Percentiles rank a stretch among this genome's conserved stretches.
phyloP scores from a whole-genome alignment of 495 filamentous ascomycete species.

The Cenococcum geophilum region DNA sequence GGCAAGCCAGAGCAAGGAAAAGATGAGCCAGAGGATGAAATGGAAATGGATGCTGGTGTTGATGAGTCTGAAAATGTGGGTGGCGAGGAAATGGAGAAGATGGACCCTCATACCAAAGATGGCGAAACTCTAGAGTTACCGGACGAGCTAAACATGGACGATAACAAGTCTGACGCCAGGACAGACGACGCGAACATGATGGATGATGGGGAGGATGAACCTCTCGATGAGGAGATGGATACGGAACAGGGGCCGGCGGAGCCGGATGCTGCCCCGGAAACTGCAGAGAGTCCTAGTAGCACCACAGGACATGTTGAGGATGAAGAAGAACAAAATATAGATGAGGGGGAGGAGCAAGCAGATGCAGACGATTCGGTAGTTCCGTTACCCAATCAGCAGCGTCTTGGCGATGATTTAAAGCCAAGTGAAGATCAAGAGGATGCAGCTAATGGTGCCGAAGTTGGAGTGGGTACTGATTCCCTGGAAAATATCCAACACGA shows the following conservation, averaged over 20 bases:
- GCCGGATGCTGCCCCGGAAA: conserved; percentile 37
- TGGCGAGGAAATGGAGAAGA: conserved; percentile 55
- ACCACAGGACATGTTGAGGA: conserved; percentile 41
- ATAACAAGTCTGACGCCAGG: conserved; percentile 36
- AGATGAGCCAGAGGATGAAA: conserved; percentile 46
- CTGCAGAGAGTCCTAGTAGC: conserved; percentile 12
- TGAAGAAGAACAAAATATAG: conserved; percentile 39
- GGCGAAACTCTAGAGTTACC: conserved; percentile 59
- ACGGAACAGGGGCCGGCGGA: conserved; percentile 54
- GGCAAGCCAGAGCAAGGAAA: conserved; percentile 47
- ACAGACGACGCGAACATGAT: conserved; percentile 21
- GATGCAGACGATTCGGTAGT: conserved; percentile 35
- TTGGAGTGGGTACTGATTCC: conserved; percentile 25
- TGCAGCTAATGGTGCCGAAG: conserved; percentile 23
- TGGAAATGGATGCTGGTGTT: conserved; percentile 48
- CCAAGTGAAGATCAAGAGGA: conserved; percentile 6
- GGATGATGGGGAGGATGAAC: conserved; percentile 52
- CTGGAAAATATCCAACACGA: conserved; percentile 26
- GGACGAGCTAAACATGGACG: conserved; percentile 65
- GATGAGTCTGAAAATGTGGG: conserved; percentile 58
- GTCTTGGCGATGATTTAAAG: not conserved
- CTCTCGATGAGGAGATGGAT: conserved; percentile 40
- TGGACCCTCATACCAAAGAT: conserved; percentile 69
- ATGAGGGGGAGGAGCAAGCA: conserved; percentile 36
- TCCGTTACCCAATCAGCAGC: conserved; percentile 24